Conservation (phyloP, 495 filamentous ascomycete species). For the Hypoxylon subgilvum region DNA sequence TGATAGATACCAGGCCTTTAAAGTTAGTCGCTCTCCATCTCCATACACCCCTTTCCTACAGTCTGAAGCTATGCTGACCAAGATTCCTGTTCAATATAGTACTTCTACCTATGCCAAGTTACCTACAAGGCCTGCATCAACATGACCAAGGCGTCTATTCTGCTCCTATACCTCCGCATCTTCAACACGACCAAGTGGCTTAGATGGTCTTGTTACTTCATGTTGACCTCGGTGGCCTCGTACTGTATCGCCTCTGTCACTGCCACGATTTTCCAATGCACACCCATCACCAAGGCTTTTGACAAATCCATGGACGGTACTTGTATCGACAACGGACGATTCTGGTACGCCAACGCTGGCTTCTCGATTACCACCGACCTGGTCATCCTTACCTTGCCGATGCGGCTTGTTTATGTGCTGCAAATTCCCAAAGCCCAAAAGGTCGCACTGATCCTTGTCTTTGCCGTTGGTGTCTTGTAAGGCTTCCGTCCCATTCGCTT, state of each 20-base stretch:
- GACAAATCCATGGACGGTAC: conserved; percentile 54
- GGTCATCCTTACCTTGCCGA: conserved; percentile 61
- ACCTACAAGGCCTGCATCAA: conserved; percentile 45
- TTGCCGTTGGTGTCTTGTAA: conserved; percentile 60
- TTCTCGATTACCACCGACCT: conserved; percentile 63
- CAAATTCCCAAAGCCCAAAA: conserved; percentile 60
- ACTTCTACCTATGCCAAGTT: conserved; percentile 43
- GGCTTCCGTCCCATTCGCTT: background rate
- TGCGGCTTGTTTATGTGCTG: conserved; percentile 59
- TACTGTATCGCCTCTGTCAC: conserved; percentile 42
- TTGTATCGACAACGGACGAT: conserved; percentile 55
- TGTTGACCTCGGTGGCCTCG: conserved; percentile 28
- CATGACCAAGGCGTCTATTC: conserved; percentile 44
- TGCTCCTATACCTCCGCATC: conserved; percentile 46
- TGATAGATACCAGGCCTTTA: conserved; percentile 36
- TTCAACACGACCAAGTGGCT: conserved; percentile 44
- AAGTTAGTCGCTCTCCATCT: conserved; percentile 12
- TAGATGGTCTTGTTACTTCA: conserved; percentile 25
- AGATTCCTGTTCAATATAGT: conserved; percentile 15
- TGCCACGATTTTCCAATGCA: conserved; percentile 58
- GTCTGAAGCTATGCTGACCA: too few relatives aligned
- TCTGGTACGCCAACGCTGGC: conserved; percentile 60
- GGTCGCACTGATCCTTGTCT: conserved; percentile 57
- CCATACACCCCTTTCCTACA: too few relatives aligned
- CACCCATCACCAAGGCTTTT: conserved; percentile 60